These are phyloP conservation scores for Quercus variabilis DNA, from an alignment of 306 rosid genomes.

Conservation along the genomic window DNA sequence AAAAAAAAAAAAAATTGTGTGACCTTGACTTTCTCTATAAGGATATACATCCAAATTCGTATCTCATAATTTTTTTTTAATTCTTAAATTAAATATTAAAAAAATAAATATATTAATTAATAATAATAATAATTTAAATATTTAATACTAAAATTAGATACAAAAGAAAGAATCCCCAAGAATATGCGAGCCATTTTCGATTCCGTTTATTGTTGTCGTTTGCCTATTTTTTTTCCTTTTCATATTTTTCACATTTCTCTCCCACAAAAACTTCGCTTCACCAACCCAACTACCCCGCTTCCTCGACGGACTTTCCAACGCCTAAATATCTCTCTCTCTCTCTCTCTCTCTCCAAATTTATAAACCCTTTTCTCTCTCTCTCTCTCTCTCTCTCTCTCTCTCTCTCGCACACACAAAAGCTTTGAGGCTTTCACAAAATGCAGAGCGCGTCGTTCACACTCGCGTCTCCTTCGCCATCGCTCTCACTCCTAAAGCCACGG, in stretches of 20 bases:
- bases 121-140: too few species aligned
- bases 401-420: background rate
- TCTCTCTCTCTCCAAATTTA: background rate
- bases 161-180: too few species aligned
- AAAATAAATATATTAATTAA: too few species aligned
- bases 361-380: background rate
- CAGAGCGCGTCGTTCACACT: constrained; percentile 55
- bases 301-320: constrained; percentile 47
- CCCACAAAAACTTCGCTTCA: background rate
- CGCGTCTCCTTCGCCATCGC: constrained; percentile 27
- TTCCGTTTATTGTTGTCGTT: background rate
- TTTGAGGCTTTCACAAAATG: constrained; percentile 31
- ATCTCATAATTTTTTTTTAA: too few species aligned
- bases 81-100: rapidly evolving
- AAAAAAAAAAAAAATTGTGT: rapidly evolving
- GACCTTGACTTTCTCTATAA: too few species aligned
- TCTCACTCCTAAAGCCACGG: constrained; percentile 24
- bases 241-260: background rate
- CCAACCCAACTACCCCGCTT: constrained; percentile 13
- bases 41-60: too few species aligned
- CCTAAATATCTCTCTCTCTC: background rate
- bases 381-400: background rate
- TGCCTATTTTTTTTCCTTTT: background rate
- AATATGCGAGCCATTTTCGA: background rate
- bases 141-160: too few species aligned